Evolutionary conservation across 2,329 filamentous ascomycete species (phyloP).

Genomic region (Pseudogymnoascus sp.): DNA sequence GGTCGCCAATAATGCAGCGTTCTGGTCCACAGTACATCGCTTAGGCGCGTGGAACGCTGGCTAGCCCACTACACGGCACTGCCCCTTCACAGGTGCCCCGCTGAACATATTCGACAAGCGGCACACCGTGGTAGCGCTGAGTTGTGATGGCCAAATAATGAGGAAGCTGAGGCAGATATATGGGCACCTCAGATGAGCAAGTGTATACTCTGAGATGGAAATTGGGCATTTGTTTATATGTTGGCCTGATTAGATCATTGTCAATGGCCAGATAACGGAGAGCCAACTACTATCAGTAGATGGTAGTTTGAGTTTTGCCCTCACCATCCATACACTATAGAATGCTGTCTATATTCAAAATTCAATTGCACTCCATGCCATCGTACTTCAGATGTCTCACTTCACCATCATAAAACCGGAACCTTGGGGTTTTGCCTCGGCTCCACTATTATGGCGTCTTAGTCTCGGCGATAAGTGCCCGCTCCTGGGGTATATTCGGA

Average conservation of each 20-base stretch:
- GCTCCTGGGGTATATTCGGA: background rate
- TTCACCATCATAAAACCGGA: background rate
- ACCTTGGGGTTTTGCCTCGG: background rate
- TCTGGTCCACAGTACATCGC: background rate
- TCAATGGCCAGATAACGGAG: background rate
- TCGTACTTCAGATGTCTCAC: background rate
- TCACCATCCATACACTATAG: background rate
- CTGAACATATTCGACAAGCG: background rate
- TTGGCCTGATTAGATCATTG: background rate
- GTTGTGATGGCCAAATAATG: background rate
- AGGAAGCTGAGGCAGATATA: background rate
- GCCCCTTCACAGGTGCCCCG: background rate
- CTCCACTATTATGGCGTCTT: conserved; percentile 1
- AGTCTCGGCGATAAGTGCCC: conserved; percentile 5
- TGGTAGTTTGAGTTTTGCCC: background rate
- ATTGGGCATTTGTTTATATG: background rate
- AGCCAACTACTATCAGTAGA: background rate
- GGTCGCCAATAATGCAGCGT: background rate
- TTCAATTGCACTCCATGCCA: background rate
- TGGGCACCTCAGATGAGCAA: background rate
- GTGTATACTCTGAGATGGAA: background rate
- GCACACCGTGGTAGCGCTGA: background rate
- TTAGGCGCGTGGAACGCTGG: background rate
- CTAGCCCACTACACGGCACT: background rate
- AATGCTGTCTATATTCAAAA: background rate